Conservation (phyloP, 2,329 filamentous ascomycete genomes). For the Arthrinium phaeospermum region DNA sequence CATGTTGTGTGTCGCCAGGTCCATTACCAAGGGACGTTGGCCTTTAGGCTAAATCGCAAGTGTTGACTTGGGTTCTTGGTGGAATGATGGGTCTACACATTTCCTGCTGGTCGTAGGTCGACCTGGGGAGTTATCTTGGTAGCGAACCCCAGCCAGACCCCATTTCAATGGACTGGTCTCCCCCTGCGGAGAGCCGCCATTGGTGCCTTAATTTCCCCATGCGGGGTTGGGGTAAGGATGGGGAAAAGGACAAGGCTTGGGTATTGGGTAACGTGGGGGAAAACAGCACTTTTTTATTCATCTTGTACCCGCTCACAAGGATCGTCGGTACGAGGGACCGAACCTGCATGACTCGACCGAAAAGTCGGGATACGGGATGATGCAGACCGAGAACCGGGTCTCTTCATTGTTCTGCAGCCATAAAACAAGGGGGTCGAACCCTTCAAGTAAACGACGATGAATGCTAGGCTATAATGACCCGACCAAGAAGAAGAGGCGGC, state of each 20-base stretch:
- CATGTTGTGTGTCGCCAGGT: conserved; percentile 4
- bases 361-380: neutral
- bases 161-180: neutral
- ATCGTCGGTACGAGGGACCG: neutral
- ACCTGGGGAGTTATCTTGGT: neutral
- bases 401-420: neutral
- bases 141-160: neutral
- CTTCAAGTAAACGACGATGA: neutral
- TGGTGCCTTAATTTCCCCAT: conserved; percentile 11
- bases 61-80: conserved; percentile 3
- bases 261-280: neutral
- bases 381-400: neutral
- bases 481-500: no score
- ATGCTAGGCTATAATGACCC: neutral
- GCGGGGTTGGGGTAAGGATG: conserved; percentile 6
- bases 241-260: neutral
- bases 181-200: neutral
- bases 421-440: neutral
- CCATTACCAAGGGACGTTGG: neutral
- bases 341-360: neutral
- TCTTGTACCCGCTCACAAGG: neutral
- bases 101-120: neutral
- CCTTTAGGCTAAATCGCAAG: conserved; percentile 19
- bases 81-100: neutral
- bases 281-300: neutral